These are phyloP conservation scores for Bathelium albidoporum DNA, from an alignment of 495 filamentous ascomycete species.

Conservation along the genomic window DNA sequence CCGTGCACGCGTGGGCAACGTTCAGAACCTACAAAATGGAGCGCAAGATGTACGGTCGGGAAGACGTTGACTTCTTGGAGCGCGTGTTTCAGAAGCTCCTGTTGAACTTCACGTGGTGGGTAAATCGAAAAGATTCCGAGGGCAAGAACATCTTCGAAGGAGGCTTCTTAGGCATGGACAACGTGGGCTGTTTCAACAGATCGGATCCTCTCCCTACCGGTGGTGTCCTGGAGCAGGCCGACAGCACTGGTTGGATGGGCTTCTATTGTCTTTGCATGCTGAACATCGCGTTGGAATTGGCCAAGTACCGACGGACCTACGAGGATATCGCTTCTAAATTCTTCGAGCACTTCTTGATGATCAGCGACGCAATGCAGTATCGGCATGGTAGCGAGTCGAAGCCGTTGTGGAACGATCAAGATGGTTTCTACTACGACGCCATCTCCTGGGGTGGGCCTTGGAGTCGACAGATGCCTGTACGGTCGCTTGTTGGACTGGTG, in stretches of 20 bases:
- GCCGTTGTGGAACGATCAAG: slow-evolving; percentile 89
- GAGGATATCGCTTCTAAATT: slow-evolving; percentile 98
- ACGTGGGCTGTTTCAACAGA: slow-evolving; percentile 96
- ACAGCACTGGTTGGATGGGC: slow-evolving; percentile 98
- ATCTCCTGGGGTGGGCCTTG: slow-evolving; percentile 90
- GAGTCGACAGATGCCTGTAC: slow-evolving; percentile 82
- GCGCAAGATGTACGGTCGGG: slow-evolving; percentile 87
- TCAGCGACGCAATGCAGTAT: slow-evolving; percentile 96
- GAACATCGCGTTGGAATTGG: slow-evolving; percentile 88
- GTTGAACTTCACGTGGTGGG: slow-evolving; percentile 98
- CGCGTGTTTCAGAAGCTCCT: slow-evolving; percentile 93
- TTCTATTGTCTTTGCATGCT: slow-evolving; percentile 94
- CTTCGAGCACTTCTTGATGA: slow-evolving; percentile 96
- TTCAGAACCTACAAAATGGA: slow-evolving; percentile 97
- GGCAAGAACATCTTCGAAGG: slow-evolving; percentile 97
- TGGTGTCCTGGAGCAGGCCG: slow-evolving; percentile 86
- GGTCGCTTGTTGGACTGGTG: slow-evolving; percentile 86
- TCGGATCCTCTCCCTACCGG: slow-evolving; percentile 92
- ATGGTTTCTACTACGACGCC: slow-evolving; percentile 96
- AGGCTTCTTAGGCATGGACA: slow-evolving; percentile 92
- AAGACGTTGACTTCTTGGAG: slow-evolving; percentile 92
- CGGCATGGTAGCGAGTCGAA: slow-evolving; percentile 65
- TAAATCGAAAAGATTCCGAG: slow-evolving; percentile 86
- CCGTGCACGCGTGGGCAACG: slow-evolving; percentile 90
- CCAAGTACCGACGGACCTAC: slow-evolving; percentile 91